Percentiles rank a stretch among this genome's conserved stretches.
Evolutionary conservation across 2,329 filamentous ascomycete genomes (phyloP).

Genomic region (Apiospora phragmitis): DNA sequence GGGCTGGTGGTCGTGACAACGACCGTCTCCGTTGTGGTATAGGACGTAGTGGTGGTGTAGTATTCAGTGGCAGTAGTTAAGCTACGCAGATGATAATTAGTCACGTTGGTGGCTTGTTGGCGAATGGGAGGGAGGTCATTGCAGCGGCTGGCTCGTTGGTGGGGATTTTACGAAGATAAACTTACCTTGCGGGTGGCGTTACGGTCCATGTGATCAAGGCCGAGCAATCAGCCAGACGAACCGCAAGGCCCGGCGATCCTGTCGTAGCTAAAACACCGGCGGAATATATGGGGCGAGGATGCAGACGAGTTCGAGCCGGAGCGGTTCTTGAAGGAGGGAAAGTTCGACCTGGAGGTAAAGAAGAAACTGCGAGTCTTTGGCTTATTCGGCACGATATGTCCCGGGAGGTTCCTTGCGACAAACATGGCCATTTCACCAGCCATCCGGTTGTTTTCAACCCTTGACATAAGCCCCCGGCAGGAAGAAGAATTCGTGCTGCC

Average conservation of each 20-base stretch:
- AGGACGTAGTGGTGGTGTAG: background rate
- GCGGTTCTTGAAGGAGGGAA: background rate
- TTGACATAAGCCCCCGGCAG: background rate
- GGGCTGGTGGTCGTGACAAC: background rate
- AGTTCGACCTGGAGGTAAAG: conserved; percentile 6
- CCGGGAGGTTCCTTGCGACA: conserved; percentile 15
- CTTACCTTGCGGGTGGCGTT: background rate
- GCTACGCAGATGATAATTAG: background rate
- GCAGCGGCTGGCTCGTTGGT: too few species aligned
- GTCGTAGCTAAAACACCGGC: background rate
- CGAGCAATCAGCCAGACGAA: background rate
- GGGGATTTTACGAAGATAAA: too few species aligned
- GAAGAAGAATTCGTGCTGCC: background rate
- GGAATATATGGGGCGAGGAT: background rate
- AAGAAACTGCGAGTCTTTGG: conserved; percentile 17
- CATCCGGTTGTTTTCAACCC: background rate
- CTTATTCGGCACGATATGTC: conserved; percentile 16
- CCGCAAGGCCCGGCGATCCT: background rate
- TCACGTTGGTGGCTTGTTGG: too few species aligned
- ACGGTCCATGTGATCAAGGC: background rate
- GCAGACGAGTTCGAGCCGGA: conserved; percentile 1
- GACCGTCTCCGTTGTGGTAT: background rate
- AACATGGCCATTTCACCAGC: conserved; percentile 13
- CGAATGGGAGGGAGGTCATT: background rate
- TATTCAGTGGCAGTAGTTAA: background rate